These are phyloP conservation scores for Ophiocordyceps robertsii DNA, from an alignment of 2,329 filamentous ascomycete species.

Conservation along the genomic window DNA sequence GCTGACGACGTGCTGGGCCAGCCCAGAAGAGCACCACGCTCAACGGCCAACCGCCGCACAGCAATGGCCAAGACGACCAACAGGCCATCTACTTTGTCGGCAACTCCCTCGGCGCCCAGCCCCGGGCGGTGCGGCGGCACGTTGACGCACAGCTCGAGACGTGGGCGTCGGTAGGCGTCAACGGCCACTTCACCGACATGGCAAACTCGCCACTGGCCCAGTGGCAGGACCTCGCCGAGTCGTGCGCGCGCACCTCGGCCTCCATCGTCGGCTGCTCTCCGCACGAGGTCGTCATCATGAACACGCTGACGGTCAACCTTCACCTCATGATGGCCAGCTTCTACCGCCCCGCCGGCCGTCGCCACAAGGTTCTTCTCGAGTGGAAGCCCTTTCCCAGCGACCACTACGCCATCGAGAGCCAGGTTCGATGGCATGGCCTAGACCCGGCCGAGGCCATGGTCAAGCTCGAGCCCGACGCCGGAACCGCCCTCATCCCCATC, in stretches of 20 bases:
- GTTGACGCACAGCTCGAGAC: slow-evolving; percentile 63
- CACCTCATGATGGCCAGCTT: slow-evolving; percentile 77
- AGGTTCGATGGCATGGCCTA: slow-evolving; percentile 58
- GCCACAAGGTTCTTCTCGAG: slow-evolving; percentile 76
- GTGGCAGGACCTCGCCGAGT: slow-evolving; percentile 71
- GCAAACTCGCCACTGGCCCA: slow-evolving; percentile 53
- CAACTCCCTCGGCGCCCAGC: slow-evolving; percentile 79
- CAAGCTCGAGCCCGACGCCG: slow-evolving; percentile 51
- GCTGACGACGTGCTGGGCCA: too few species aligned
- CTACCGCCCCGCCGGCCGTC: slow-evolving; percentile 51
- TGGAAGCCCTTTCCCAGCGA: slow-evolving; percentile 85
- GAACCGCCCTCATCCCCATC: slow-evolving; percentile 50
- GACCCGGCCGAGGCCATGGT: slow-evolving; percentile 58
- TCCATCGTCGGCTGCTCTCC: slow-evolving; percentile 61
- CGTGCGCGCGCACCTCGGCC: slow-evolving; percentile 55
- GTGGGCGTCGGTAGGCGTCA: slow-evolving; percentile 75
- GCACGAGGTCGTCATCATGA: slow-evolving; percentile 76
- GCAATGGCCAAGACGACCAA: slow-evolving; percentile 9
- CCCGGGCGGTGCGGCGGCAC: slow-evolving; percentile 50
- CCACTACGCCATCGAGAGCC: slow-evolving; percentile 72
- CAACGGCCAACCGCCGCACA: slow-evolving; percentile 13
- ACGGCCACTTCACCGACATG: slow-evolving; percentile 65
- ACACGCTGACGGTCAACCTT: slow-evolving; percentile 69
- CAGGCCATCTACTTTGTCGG: slow-evolving; percentile 67
- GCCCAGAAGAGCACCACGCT: not conserved